A percentile compares a stretch with the other conserved stretches of the same genome.
Conservation (phyloP, 768 basidiomycete species). For the Naganishia onofrii region DNA sequence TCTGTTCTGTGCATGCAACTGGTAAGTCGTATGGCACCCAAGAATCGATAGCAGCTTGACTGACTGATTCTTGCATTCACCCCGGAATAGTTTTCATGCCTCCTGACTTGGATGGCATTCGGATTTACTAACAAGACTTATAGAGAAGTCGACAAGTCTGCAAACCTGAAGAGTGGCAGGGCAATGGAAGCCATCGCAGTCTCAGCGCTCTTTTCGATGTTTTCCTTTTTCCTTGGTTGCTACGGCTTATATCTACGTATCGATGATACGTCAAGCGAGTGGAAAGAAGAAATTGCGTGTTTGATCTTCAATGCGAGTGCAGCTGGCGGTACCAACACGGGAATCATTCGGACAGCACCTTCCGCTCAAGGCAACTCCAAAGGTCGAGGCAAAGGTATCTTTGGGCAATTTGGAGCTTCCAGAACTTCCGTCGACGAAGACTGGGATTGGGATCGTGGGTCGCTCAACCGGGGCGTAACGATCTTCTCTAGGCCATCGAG, state of each 20-base stretch:
- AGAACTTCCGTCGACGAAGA: slow-evolving; percentile 10
- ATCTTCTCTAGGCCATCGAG: slow-evolving; percentile 12
- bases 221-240: slow-evolving; percentile 18
- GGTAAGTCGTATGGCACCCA: slow-evolving; percentile 7
- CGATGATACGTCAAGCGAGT: slow-evolving; percentile 24
- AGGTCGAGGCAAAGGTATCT: slow-evolving; percentile 22
- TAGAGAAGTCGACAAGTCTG: slow-evolving; percentile 34
- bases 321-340: background rate
- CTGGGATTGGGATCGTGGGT: slow-evolving; percentile 12
- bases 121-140: slow-evolving; percentile 42
- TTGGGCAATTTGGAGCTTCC: slow-evolving; percentile 32
- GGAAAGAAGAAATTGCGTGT: slow-evolving; percentile 25
- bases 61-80: background rate
- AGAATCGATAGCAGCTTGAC: background rate
- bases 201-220: slow-evolving; percentile 27
- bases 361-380: slow-evolving; percentile 8
- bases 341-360: slow-evolving; percentile 7
- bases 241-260: slow-evolving; percentile 30
- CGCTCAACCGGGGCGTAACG: slow-evolving; percentile 4
- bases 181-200: slow-evolving; percentile 47
- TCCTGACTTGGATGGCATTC: slow-evolving; percentile 50
- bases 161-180: slow-evolving; percentile 39
- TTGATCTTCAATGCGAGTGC: slow-evolving; percentile 9
- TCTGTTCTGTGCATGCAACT: slow-evolving; percentile 47
- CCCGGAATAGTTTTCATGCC: slow-evolving; percentile 40